Base-by-base conservation (phyloP, 192 early-diverging fungal species). In the Linnemannia exigua region DNA sequence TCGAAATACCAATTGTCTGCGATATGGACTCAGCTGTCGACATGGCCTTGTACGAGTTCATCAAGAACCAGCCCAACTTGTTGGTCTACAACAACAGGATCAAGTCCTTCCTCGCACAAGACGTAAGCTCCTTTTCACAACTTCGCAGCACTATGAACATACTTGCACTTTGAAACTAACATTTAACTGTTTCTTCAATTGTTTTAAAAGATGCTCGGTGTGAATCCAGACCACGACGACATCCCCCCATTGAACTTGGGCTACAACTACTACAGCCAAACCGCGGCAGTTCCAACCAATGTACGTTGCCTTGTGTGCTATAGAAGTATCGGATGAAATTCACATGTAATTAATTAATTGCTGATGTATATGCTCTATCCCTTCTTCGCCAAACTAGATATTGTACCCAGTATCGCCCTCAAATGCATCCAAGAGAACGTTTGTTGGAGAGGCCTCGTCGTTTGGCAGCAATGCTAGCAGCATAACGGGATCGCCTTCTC, bases 1-100 rank as follows among this genome's bases (percentile, higher is more conserved):
- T 86, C 51, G 84, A 86, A 70, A 86, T 86, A 70, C 84, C 84
- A 16, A 79, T 86, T 28, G 75, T 86, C 74, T 86, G 84, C 51
- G 78, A 86, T 36, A 86, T 86, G 84, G 78, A 86, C 46, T 73
- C 67, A 14, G 48, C 46, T 1, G 15, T 76, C 15, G 84, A 86
- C 70, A 70, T 46, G 25, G 78, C 84, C 22, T 37, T 86, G 3
- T 86, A 77, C 73, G 84, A 86, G 28, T 86, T 80, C 67, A 86
- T 86, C 70, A 78, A 86, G 63, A 79, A 73, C 69, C 78, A 86
- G 58, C 84, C 84, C 36, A 86, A 86, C 35, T 50, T 86, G 14
- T 16, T 86, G 16, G 84, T 86, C 12, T 86, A 86, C 66, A 86
- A 86, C 63, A 86, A 86, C 44, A 79, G 84, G 66, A 80, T 86